Conservation (phyloP, 202 grass and related monocot genomes). For the Carex arenaria region DNA sequence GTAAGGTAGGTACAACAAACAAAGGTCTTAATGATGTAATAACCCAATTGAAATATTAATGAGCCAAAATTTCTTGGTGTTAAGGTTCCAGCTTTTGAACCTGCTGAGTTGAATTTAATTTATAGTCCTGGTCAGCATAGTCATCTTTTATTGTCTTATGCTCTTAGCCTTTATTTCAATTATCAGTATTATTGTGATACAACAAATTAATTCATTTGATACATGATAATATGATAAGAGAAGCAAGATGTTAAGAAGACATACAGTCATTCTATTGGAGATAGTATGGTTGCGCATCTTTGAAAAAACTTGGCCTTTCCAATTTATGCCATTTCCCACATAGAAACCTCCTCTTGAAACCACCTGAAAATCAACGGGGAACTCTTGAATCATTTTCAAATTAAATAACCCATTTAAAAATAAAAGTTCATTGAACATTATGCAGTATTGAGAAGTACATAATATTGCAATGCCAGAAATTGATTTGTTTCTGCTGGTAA, state of each 20-base stretch:
- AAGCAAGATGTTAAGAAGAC: background rate
- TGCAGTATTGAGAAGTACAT: background rate
- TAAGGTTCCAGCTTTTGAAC: background rate
- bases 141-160: background rate
- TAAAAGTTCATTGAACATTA: background rate
- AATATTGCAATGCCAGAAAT: background rate
- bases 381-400: background rate
- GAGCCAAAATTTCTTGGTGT: background rate
- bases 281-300: constrained; percentile 81
- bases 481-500: background rate
- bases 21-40: too few relatives aligned
- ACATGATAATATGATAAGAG: background rate
- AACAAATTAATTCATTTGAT: constrained; percentile 3
- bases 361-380: constrained; percentile 34
- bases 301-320: constrained; percentile 90
- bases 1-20: too few relatives aligned
- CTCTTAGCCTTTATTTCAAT: background rate
- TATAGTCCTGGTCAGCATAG: background rate
- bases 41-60: background rate
- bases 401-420: background rate
- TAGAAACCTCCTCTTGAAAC: constrained; percentile 81
- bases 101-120: background rate
- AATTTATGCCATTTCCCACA: constrained; percentile 77
- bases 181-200: background rate
- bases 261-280: constrained; percentile 74